Conservation (phyloP, 164 flowering plant genomes). For the Annona squamosa region DNA sequence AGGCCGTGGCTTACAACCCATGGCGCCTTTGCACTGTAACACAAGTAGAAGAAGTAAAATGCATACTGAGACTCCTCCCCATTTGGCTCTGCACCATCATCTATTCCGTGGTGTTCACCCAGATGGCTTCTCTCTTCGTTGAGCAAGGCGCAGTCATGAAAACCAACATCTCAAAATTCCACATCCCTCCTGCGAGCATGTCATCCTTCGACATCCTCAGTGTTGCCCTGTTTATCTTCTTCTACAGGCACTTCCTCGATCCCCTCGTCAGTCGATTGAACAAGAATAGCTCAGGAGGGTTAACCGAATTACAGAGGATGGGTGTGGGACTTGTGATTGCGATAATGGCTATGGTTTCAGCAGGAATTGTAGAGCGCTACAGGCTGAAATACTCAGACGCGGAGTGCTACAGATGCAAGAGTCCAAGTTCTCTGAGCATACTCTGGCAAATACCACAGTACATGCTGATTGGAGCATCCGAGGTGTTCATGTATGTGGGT, state of each 20-base stretch:
- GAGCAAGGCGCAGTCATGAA: constrained; percentile 92
- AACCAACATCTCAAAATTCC: constrained; percentile 43
- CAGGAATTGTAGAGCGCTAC: constrained; percentile 65
- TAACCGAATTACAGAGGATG: constrained; percentile 81
- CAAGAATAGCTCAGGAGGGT: constrained; percentile 39
- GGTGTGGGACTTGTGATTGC: constrained; percentile 83
- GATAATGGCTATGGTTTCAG: constrained; percentile 63
- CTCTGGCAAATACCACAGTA: constrained; percentile 95
- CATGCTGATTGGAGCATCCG: constrained; percentile 71
- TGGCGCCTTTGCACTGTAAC: constrained; percentile 75
- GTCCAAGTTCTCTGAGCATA: constrained; percentile 71
- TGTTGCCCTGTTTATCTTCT: constrained; percentile 63
- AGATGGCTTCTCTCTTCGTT: constrained; percentile 90
- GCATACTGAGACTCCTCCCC: constrained; percentile 72
- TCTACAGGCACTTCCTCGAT: constrained; percentile 53
- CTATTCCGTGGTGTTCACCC: constrained; percentile 84
- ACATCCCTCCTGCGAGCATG: constrained; percentile 88
- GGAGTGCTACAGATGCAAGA: constrained; percentile 49
- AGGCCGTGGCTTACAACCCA: constrained; percentile 24
- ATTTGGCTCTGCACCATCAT: constrained; percentile 88
- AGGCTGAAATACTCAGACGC: constrained; percentile 54
- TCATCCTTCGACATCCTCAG: constrained; percentile 82
- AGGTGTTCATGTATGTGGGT: constrained; percentile 88
- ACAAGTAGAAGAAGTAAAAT: constrained; percentile 90
- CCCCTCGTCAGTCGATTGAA: constrained; percentile 41